These are phyloP conservation scores for Bodo saltans DNA, from an alignment of 78 protist species.

Conservation along the genomic window DNA sequence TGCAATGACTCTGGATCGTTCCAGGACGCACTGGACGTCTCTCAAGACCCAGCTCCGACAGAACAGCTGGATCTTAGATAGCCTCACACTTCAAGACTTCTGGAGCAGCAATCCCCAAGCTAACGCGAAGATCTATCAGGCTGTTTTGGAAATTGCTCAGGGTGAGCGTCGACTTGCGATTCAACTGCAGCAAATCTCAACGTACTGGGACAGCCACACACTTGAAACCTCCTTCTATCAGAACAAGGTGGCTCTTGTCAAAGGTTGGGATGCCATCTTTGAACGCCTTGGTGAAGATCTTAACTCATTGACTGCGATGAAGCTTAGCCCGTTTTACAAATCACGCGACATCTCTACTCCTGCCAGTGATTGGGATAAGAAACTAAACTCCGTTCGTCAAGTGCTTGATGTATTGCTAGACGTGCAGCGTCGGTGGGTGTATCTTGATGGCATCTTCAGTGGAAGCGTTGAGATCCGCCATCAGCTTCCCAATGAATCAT, in stretches of 20 bases:
- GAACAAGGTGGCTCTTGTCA: conserved; percentile 53
- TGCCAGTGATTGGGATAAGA: conserved; percentile 75
- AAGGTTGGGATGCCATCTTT: conserved; percentile 95
- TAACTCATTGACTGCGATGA: conserved; percentile 71
- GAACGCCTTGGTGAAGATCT: conserved; percentile 64
- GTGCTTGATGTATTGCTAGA: conserved; percentile 68
- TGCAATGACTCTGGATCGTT: no score
- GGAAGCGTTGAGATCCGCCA: conserved; percentile 83
- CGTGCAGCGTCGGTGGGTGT: conserved; percentile 93
- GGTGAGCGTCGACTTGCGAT: conserved; percentile 95
- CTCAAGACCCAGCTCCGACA: conserved; percentile 32
- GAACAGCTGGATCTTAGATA: neutral
- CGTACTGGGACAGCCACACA: conserved; percentile 72
- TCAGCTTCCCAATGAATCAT: conserved; percentile 80
- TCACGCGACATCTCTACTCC: conserved; percentile 77
- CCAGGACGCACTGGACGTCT: no score
- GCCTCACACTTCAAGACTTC: conserved; percentile 7
- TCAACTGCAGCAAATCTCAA: conserved; percentile 71
- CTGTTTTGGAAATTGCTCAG: conserved; percentile 71
- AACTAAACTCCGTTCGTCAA: conserved; percentile 57
- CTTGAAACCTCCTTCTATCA: conserved; percentile 83
- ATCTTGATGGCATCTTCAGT: conserved; percentile 88
- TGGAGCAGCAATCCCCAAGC: conserved; percentile 52
- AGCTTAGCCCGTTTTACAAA: conserved; percentile 85
- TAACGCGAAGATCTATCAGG: conserved; percentile 78